phyloP scores from a whole-genome alignment of 306 rosid genomes.

The Trichosanthes cucumerina region DNA sequence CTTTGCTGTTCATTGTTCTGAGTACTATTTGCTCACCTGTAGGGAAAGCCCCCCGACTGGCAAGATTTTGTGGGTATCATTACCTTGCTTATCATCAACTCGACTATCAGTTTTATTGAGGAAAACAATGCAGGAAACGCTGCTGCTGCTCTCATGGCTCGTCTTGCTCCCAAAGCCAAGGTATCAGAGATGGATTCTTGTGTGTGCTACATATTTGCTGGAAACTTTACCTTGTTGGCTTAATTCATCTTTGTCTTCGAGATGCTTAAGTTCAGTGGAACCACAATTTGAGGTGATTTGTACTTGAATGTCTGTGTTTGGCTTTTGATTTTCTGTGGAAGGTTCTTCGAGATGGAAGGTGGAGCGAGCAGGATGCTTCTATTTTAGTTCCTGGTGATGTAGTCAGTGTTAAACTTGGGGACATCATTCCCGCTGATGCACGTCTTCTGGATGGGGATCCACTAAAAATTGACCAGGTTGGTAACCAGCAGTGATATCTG shows the following conservation, averaged over 20 bases:
- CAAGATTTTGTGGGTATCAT: slow-evolving; percentile 98
- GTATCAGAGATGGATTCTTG: slow-evolving; percentile 28
- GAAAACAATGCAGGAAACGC: slow-evolving; percentile 99
- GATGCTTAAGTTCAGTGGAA: background rate
- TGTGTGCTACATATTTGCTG: too few species aligned
- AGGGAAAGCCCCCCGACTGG: slow-evolving; percentile 97
- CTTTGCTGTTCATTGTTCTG: background rate
- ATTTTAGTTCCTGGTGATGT: slow-evolving; percentile 87
- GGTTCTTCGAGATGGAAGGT: slow-evolving; percentile 98
- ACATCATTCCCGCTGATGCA: slow-evolving; percentile 88
- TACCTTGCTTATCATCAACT: slow-evolving; percentile 79
- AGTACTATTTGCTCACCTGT: slow-evolving; percentile 8
- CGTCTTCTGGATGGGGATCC: slow-evolving; percentile 99
- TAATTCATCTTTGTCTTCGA: background rate
- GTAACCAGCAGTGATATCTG: background rate
- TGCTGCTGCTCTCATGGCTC: slow-evolving; percentile 99
- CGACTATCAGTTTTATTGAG: slow-evolving; percentile 94
- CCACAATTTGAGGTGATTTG: background rate
- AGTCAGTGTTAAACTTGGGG: slow-evolving; percentile 93
- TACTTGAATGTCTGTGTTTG: background rate
- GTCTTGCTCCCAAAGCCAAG: slow-evolving; percentile 97
- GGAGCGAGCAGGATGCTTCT: slow-evolving; percentile 89
- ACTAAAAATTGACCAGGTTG: slow-evolving; percentile 86
- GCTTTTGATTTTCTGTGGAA: slow-evolving; percentile 20
- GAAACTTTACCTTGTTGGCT: background rate